Percentiles rank a stretch among this genome's conserved stretches.
These are phyloP conservation scores for Wickerhamomyces strasburgensis DNA, from an alignment of 805 yeast genomes.

Conservation along the genomic window DNA sequence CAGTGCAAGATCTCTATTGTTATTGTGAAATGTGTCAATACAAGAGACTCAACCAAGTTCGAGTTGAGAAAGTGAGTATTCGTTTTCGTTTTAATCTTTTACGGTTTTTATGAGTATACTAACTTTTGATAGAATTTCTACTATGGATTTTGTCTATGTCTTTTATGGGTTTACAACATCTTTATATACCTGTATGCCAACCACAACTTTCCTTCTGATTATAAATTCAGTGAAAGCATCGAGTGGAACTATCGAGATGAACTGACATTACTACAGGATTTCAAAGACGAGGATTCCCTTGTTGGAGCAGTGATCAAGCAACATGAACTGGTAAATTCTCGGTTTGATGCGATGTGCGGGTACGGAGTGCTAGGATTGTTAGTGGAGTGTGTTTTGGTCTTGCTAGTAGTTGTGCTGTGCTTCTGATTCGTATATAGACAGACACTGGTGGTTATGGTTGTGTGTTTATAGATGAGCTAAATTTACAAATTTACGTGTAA, in stretches of 20 bases:
- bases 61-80: conserved; percentile 15
- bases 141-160: conserved; percentile 18
- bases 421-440: too few relatives aligned
- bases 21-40: conserved; percentile 20
- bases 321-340: conserved; percentile 7
- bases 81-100: neutral
- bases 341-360: conserved; percentile 16
- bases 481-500: too few relatives aligned
- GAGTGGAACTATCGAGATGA: conserved; percentile 13
- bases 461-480: too few relatives aligned
- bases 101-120: neutral
- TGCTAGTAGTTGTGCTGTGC: conserved; percentile 3
- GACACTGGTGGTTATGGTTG: too few relatives aligned
- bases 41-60: conserved; percentile 8
- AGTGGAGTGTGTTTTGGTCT: conserved; percentile 3
- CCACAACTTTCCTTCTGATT: conserved; percentile 4
- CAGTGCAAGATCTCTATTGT: conserved; percentile 17
- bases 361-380: conserved; percentile 18
- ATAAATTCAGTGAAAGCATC: conserved; percentile 16
- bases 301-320: conserved; percentile 10
- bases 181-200: conserved; percentile 5
- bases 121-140: conserved; percentile 16
- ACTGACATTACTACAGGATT: conserved; percentile 6
- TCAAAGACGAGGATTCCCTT: conserved; percentile 9
- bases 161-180: conserved; percentile 20